Conservation (phyloP, 352 stramenopile species). For the Globisporangium cystogenes region DNA sequence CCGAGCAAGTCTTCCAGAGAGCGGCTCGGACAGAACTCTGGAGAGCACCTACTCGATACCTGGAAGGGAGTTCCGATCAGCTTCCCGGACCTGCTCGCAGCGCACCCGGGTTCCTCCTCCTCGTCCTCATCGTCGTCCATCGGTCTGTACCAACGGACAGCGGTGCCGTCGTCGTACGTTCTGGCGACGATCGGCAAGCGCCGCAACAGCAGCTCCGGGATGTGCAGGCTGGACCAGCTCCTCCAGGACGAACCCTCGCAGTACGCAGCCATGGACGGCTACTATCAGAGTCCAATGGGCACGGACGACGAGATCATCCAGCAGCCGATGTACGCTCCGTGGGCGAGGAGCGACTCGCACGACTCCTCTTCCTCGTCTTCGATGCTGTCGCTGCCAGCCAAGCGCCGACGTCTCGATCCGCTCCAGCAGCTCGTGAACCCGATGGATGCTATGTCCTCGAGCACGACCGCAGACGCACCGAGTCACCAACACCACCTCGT, state of each 20-base stretch:
- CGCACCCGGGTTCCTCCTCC: not conserved
- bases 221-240: slow-evolving; percentile 44
- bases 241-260: slow-evolving; percentile 46
- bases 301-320: slow-evolving; percentile 45
- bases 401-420: slow-evolving; percentile 9
- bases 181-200: slow-evolving; percentile 5
- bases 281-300: slow-evolving; percentile 45
- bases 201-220: slow-evolving; percentile 2
- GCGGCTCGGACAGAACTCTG: slow-evolving; percentile 3
- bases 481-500: not conserved
- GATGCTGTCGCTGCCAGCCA: slow-evolving; percentile 6
- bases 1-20: not conserved
- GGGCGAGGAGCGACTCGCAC: slow-evolving; percentile 13
- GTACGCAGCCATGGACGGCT: slow-evolving; percentile 26
- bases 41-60: slow-evolving; percentile 8
- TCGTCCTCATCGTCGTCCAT: slow-evolving; percentile 14
- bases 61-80: slow-evolving; percentile 6
- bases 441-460: slow-evolving; percentile 21
- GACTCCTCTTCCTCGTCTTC: not conserved
- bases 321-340: slow-evolving; percentile 19
- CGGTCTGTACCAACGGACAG: slow-evolving; percentile 2
- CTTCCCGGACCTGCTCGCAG: slow-evolving; percentile 7
- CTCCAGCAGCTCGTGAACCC: slow-evolving; percentile 21
- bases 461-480: not conserved
- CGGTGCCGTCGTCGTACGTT: slow-evolving; percentile 13